Percentiles rank a stretch among this genome's conserved stretches.
Evolutionary conservation across 2,329 filamentous ascomycete genomes (phyloP).

Genomic region (Colletotrichum liriopes): DNA sequence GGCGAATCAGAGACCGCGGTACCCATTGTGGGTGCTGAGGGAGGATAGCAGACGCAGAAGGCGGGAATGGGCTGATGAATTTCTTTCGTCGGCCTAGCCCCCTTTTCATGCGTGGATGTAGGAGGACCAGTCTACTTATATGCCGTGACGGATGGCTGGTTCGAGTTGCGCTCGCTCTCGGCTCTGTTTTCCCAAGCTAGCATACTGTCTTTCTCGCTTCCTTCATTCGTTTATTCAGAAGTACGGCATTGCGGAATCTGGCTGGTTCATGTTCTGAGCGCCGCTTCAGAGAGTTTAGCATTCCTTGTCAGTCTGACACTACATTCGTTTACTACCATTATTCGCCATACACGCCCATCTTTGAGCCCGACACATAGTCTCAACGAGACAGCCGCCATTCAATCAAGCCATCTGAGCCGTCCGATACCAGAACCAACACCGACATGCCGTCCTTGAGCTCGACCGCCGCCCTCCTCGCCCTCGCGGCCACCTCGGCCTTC

Average conservation of each 20-base stretch:
- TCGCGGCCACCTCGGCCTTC: conserved; percentile 45
- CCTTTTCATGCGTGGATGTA: background rate
- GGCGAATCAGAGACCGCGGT: too few relatives aligned
- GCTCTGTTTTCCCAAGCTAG: background rate
- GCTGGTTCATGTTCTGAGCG: conserved; percentile 18
- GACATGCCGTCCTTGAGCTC: conserved; percentile 46
- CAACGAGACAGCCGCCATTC: background rate
- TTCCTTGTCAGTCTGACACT: background rate
- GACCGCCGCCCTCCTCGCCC: conserved; percentile 43
- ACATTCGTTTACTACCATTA: background rate
- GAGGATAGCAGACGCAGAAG: too few relatives aligned
- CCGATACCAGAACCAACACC: background rate
- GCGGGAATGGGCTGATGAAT: background rate
- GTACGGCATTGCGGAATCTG: background rate
- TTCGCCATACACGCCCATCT: background rate
- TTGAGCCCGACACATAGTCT: too few relatives aligned
- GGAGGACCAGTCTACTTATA: background rate
- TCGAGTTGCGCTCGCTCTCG: background rate
- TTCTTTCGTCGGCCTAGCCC: background rate
- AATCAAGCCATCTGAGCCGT: background rate
- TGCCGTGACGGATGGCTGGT: background rate
- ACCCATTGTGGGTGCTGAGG: too few relatives aligned
- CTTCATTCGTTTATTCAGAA: background rate
- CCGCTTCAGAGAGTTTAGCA: background rate
- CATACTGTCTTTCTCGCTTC: background rate